Evolutionary conservation across 1,284 basidiomycete species (phyloP).

Genomic region (Salmacisia buchloeana): DNA sequence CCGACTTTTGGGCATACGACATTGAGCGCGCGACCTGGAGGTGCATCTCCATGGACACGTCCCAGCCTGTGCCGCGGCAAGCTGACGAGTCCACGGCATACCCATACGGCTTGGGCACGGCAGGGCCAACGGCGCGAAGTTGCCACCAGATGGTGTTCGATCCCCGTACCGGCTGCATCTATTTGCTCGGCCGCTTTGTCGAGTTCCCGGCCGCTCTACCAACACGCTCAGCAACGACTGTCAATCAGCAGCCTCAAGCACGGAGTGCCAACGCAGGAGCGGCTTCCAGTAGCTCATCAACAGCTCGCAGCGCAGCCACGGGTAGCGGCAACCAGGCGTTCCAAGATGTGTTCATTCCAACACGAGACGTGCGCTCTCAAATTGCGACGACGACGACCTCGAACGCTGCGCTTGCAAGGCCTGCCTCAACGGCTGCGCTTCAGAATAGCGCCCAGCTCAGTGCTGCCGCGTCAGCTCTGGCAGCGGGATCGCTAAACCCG

Average conservation of each 20-base stretch:
- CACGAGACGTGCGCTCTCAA: too few species aligned
- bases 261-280: too few species aligned
- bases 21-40: slow-evolving; percentile 64
- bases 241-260: too few species aligned
- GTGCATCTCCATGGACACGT: slow-evolving; percentile 60
- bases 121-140: slow-evolving; percentile 65
- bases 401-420: neutral
- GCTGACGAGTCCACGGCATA: neutral
- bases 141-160: slow-evolving; percentile 81
- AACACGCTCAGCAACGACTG: neutral
- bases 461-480: neutral
- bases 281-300: too few species aligned
- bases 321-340: too few species aligned
- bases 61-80: slow-evolving; percentile 50
- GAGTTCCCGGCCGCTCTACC: slow-evolving; percentile 16
- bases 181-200: slow-evolving; percentile 55
- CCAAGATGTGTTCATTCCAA: too few species aligned
- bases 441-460: neutral
- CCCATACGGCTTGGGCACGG: slow-evolving; percentile 2
- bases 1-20: slow-evolving; percentile 74
- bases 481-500: neutral
- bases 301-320: too few species aligned
- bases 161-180: slow-evolving; percentile 64
- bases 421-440: neutral
- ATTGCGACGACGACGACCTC: too few species aligned